phyloP scores from a whole-genome alignment of 2,329 filamentous ascomycete genomes.

The Fusarium sp. region DNA sequence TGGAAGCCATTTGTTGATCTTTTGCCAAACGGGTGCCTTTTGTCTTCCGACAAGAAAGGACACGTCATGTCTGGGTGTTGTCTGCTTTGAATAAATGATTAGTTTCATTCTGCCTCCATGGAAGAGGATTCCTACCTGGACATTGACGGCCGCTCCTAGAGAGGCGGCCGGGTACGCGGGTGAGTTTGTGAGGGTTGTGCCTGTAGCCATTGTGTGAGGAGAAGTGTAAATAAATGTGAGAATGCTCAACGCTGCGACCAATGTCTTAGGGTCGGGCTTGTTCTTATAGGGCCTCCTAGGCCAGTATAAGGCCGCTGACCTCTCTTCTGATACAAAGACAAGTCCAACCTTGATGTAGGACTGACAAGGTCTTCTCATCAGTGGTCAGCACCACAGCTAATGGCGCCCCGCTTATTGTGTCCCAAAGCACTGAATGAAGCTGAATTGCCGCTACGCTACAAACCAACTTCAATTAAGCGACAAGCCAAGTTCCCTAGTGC shows the following conservation, averaged over 20 bases:
- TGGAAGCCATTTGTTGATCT: background rate
- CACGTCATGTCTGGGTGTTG: background rate
- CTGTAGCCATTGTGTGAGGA: background rate
- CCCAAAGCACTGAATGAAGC: too few species aligned
- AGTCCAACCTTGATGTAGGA: background rate
- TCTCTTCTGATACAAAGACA: background rate
- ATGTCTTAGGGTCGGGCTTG: background rate
- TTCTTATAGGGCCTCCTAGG: rapidly evolving
- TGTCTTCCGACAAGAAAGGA: background rate
- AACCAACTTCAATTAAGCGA: background rate
- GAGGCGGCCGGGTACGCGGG: too few species aligned
- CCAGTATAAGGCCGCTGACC: background rate
- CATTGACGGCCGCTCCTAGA: background rate
- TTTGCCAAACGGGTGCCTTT: background rate
- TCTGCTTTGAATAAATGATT: background rate
- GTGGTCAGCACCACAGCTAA: background rate
- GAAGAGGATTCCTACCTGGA: background rate
- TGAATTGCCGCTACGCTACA: too few species aligned
- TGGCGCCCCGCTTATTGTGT: too few species aligned
- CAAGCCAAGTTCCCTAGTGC: background rate
- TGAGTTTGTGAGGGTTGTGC: background rate
- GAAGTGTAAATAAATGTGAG: background rate
- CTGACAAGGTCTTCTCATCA: background rate
- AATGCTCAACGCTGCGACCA: background rate
- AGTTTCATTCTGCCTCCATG: too few species aligned